Conservation (phyloP, 495 filamentous ascomycete species). For the Aspergillus cavernicola region DNA sequence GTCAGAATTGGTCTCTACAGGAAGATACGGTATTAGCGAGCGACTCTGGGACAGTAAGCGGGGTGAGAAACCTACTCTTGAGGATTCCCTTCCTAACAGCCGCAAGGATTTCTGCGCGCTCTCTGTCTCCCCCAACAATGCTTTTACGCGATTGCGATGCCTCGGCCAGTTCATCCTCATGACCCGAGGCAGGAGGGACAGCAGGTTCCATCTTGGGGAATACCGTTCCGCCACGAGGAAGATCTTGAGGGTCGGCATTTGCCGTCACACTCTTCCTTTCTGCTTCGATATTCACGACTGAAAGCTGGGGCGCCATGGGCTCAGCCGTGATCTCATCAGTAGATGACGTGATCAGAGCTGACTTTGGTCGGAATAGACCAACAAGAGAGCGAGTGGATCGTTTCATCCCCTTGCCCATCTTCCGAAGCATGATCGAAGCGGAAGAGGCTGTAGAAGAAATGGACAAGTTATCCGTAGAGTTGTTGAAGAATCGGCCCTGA, state of each 20-base stretch:
- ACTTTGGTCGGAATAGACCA: constrained; percentile 93
- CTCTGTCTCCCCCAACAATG: constrained; percentile 85
- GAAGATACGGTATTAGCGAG: constrained; percentile 15
- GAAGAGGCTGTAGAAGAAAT: constrained; percentile 98
- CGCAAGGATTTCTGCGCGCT: constrained; percentile 85
- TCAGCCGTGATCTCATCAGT: constrained; percentile 61
- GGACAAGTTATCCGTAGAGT: constrained; percentile 94
- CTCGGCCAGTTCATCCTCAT: constrained; percentile 55
- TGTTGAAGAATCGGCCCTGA: constrained; percentile 77
- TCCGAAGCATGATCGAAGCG: constrained; percentile 97
- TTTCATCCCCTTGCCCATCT: constrained; percentile 99
- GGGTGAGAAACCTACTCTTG: constrained; percentile 65
- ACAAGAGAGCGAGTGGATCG: constrained; percentile 85
- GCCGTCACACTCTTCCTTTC: constrained; percentile 82
- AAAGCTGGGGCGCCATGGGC: constrained; percentile 72
- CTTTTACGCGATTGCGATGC: constrained; percentile 67
- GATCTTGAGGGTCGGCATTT: constrained; percentile 65
- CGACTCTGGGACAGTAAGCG: background rate
- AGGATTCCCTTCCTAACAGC: constrained; percentile 91
- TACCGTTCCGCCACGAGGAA: constrained; percentile 70
- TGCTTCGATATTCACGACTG: constrained; percentile 93
- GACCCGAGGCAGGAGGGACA: constrained; percentile 29
- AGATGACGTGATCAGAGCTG: constrained; percentile 70
- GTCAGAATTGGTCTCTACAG: constrained; percentile 52
- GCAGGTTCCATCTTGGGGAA: constrained; percentile 77